Base-by-base conservation (phyloP, 768 basidiomycete species). In the Tubosaeta brunneosetosa region DNA sequence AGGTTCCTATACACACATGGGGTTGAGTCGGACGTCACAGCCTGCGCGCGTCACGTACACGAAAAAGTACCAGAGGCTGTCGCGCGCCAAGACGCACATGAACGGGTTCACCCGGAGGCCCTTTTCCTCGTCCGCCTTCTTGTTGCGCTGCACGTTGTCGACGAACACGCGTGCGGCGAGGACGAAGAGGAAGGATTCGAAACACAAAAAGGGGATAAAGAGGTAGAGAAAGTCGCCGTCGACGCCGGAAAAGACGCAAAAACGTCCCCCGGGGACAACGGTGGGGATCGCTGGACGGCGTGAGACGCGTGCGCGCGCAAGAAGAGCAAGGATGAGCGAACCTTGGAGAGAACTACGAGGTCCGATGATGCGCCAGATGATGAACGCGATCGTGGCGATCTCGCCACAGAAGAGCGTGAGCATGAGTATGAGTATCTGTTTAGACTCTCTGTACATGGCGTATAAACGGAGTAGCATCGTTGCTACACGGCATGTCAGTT, bases 401-500 rank as follows among this genome's bases (percentile, higher is more conserved):
- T 68, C 68, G n/a, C 62, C 58, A 6, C 57, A 0, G 43, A 68
- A 68, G 6, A 44, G 14, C 0, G 41, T 14, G 14, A 69, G 16
- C 31, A 70, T 48, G 8, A 65, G 13, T 22, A n/a, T 0, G 19
- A 71, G 31, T 26, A 61, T 54, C 37, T 19, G 52, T 31, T 40
- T 61, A n/a, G 67, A 61, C 5, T 54, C 65, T 46, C 51, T 53
- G 55, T 69, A 69, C 65, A 71, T 58, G 5, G 69, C 67, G 26
- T 69, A 71, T 59, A 69, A 57, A 45, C 67, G 67, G 42, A 69
- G 64, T 29, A 61, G 60, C 67, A 71, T 71, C 14, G 62, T 69
- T 10, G 57, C 67, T 69, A 42, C 31, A 13, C 17, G 17, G 16
- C 47, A 41, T 19, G 32, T 66, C n/a, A 64, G 50, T 27, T 17